Conservation (phyloP, 306 rosid species). For the Malus sylvestris region DNA sequence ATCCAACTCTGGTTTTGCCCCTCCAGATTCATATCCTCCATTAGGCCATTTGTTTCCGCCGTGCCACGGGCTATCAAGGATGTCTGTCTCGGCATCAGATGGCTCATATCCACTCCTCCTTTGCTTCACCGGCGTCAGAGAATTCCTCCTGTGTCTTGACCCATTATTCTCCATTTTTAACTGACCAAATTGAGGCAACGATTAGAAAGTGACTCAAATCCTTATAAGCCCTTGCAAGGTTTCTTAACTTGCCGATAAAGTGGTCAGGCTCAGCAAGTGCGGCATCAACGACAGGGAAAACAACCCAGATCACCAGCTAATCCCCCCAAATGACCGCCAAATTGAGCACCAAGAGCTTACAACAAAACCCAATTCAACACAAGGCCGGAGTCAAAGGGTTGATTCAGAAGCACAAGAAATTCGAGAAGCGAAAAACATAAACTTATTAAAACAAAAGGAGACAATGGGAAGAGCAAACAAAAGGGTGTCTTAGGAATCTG, state of each 20-base stretch:
- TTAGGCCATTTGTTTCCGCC: conserved; percentile 27
- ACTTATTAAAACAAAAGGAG: neutral
- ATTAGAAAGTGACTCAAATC: neutral
- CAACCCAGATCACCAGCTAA: neutral
- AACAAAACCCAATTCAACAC: neutral
- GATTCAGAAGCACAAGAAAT: neutral
- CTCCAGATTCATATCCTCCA: conserved; percentile 17
- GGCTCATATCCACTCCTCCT: conserved; percentile 84
- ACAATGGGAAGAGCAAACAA: conserved; percentile 9
- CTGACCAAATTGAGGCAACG: neutral
- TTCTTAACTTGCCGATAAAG: neutral
- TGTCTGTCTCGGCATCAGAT: conserved; percentile 79
- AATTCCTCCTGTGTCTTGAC: conserved; percentile 15
- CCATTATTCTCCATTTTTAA: conserved; percentile 1
- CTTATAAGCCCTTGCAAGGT: neutral
- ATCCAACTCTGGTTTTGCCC: conserved; percentile 13
- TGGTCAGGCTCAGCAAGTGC: neutral
- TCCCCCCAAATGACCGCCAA: neutral
- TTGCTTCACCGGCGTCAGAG: conserved; percentile 35
- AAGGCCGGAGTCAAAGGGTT: neutral
- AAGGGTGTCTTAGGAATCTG: conserved; percentile 4
- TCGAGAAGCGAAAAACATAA: neutral
- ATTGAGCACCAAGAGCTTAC: neutral
- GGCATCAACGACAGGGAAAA: neutral
- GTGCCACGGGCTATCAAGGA: conserved; percentile 48